Conservation (phyloP, 257 asterid species). For the Capsicum pubescens region DNA sequence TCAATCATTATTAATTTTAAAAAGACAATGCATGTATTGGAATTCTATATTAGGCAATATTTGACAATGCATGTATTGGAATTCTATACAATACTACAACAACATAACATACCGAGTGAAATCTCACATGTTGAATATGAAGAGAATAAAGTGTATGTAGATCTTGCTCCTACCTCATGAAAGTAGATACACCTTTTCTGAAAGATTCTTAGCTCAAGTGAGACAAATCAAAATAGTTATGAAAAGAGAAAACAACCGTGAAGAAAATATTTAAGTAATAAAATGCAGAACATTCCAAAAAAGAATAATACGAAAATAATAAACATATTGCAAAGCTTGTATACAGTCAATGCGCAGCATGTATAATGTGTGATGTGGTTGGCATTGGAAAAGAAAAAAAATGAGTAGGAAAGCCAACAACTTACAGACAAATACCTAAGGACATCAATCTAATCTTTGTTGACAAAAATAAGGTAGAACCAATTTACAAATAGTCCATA, state of each 20-base stretch:
- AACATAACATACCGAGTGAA: no score
- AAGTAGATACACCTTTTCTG: no score
- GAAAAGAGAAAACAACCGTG: no score
- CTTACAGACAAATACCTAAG: conserved; percentile 21
- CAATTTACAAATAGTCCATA: background rate
- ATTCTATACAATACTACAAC: no score
- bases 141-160: no score
- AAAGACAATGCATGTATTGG: background rate
- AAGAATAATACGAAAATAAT: background rate
- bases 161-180: no score
- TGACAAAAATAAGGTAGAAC: conserved; percentile 23
- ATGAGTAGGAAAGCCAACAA: conserved; percentile 23
- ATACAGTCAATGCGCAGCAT: background rate
- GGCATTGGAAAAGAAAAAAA: background rate
- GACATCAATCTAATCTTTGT: conserved; percentile 25
- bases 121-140: no score
- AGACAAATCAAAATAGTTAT: no score
- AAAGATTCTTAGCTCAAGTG: no score
- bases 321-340: background rate
- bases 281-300: no score
- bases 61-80: background rate
- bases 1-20: background rate
- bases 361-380: conserved; percentile 1
- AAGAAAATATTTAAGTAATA: no score
- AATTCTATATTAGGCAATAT: background rate